phyloP scores from a whole-genome alignment of 805 yeast genomes.

The Brettanomyces custersianus region DNA sequence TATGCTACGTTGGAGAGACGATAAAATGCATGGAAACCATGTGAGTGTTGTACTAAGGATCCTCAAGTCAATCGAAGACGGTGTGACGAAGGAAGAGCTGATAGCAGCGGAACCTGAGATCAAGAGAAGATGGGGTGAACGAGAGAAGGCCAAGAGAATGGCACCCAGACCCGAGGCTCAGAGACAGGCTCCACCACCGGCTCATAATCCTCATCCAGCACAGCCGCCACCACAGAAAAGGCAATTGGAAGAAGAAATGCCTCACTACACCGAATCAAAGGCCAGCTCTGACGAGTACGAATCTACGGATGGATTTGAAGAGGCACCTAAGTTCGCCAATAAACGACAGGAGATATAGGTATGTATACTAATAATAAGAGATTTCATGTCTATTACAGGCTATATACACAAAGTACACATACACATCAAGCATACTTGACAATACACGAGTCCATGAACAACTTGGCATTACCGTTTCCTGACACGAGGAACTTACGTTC shows the following conservation, averaged over 20 bases:
- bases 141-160: conserved; percentile 31
- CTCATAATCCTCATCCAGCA: background rate
- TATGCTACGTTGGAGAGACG: conserved; percentile 84
- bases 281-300: conserved; percentile 18
- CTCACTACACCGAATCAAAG: background rate
- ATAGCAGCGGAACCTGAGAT: conserved; percentile 48
- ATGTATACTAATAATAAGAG: background rate
- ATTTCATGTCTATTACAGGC: background rate
- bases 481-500: conserved; percentile 44
- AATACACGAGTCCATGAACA: conserved; percentile 34
- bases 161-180: background rate
- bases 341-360: conserved; percentile 7
- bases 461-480: conserved; percentile 62
- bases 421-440: conserved; percentile 23
- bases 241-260: background rate
- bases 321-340: conserved; percentile 19
- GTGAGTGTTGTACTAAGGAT: conserved; percentile 73
- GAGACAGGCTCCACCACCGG: background rate
- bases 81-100: conserved; percentile 74
- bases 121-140: conserved; percentile 49
- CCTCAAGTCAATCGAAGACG: conserved; percentile 74
- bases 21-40: conserved; percentile 84
- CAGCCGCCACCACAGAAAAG: background rate
- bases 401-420: background rate
- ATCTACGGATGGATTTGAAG: conserved; percentile 30